phyloP scores from a whole-genome alignment of 192 early-diverging fungal genomes.

The Rhizophagus sp. region DNA sequence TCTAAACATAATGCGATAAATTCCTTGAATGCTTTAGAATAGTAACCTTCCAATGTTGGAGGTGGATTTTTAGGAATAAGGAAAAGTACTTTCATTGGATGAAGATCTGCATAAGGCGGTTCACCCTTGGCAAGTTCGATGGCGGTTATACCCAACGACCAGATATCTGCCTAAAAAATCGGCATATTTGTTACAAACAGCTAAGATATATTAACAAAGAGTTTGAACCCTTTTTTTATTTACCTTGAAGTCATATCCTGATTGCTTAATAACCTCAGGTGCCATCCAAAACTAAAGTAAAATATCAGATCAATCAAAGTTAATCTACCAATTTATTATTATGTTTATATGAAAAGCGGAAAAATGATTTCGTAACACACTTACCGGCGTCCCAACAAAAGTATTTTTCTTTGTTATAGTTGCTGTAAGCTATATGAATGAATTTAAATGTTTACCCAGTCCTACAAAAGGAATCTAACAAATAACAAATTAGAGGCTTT shows the following conservation, averaged over 20 bases:
- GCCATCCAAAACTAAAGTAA: slow-evolving; percentile 81
- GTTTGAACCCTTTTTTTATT: neutral
- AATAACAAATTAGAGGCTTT: neutral
- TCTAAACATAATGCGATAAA: slow-evolving; percentile 87
- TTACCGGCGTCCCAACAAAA: slow-evolving; percentile 94
- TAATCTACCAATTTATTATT: neutral
- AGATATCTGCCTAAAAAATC: slow-evolving; percentile 83
- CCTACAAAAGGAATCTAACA: neutral
- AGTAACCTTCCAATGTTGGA: slow-evolving; percentile 75
- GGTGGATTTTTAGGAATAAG: slow-evolving; percentile 91
- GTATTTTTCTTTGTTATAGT: slow-evolving; percentile 95
- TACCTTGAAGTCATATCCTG: slow-evolving; percentile 88
- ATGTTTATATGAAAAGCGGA: neutral
- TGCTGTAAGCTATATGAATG: slow-evolving; percentile 62
- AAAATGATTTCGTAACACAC: neutral
- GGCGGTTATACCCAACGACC: slow-evolving; percentile 96
- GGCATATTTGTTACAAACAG: neutral
- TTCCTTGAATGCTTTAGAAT: slow-evolving; percentile 83
- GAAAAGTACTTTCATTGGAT: slow-evolving; percentile 95
- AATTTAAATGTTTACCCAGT: neutral
- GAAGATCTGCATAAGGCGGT: slow-evolving; percentile 91
- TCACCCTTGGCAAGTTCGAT: slow-evolving; percentile 93
- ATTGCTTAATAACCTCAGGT: slow-evolving; percentile 92
- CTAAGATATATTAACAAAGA: neutral
- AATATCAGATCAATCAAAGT: neutral